These are phyloP conservation scores for Hymenoscyphus repandus DNA, from an alignment of 2,329 filamentous ascomycete species.

Conservation along the genomic window DNA sequence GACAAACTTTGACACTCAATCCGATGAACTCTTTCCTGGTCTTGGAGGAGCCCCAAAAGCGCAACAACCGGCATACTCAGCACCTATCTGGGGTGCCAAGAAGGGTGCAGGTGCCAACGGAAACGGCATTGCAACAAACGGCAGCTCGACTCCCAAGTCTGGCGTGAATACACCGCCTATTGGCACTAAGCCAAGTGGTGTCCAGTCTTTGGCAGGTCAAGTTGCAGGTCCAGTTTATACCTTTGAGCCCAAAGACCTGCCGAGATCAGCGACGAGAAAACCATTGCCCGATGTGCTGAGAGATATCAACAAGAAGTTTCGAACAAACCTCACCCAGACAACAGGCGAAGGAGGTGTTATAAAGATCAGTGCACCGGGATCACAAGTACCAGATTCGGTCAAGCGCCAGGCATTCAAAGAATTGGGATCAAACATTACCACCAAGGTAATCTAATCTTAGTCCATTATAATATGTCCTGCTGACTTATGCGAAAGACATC, in stretches of 20 bases:
- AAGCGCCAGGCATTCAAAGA: constrained; percentile 87
- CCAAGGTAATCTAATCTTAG: constrained; percentile 52
- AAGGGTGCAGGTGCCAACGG: constrained; percentile 47
- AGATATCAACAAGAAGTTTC: constrained; percentile 88
- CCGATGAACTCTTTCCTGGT: constrained; percentile 90
- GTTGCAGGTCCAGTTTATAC: constrained; percentile 38
- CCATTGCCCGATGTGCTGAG: constrained; percentile 80
- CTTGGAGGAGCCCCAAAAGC: constrained; percentile 65
- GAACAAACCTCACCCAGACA: constrained; percentile 76
- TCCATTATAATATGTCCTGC: not conserved
- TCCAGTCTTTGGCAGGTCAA: constrained; percentile 67
- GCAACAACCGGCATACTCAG: constrained; percentile 52
- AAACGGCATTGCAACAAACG: constrained; percentile 47
- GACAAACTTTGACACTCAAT: constrained; percentile 68
- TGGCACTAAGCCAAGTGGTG: constrained; percentile 26
- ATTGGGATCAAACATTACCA: constrained; percentile 79
- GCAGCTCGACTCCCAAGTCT: constrained; percentile 51
- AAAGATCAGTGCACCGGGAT: constrained; percentile 80
- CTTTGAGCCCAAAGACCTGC: constrained; percentile 58
- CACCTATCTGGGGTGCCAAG: constrained; percentile 74
- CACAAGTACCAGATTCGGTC: constrained; percentile 57
- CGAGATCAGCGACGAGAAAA: constrained; percentile 73
- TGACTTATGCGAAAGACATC: constrained; percentile 44
- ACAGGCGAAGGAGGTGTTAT: constrained; percentile 66
- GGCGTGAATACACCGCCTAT: constrained; percentile 40